Conservation (phyloP, 805 yeast species). For the Starmerella apis region DNA sequence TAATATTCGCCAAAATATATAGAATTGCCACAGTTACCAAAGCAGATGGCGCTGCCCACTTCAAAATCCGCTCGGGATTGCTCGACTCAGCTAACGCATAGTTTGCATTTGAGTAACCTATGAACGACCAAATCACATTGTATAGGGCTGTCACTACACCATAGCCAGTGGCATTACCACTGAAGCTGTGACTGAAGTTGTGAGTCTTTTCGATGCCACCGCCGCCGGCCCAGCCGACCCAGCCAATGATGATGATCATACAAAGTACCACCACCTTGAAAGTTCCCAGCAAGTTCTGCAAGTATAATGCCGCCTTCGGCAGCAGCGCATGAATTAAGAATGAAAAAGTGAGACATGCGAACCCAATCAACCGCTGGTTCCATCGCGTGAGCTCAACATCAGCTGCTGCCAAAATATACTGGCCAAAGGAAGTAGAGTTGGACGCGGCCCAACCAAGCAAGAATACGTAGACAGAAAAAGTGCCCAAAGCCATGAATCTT, state of each 20-base stretch:
- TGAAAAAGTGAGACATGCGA: constrained; percentile 62
- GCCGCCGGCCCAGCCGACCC: constrained; percentile 70
- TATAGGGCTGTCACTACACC: constrained; percentile 56
- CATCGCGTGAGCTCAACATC: constrained; percentile 37
- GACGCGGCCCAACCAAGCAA: constrained; percentile 81
- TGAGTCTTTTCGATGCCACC: constrained; percentile 43
- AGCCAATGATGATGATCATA: constrained; percentile 65
- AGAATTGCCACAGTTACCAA: constrained; percentile 49
- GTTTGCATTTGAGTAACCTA: constrained; percentile 75
- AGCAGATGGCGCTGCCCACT: constrained; percentile 66
- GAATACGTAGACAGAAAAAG: constrained; percentile 61
- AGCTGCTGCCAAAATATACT: constrained; percentile 51
- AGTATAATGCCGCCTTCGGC: constrained; percentile 54
- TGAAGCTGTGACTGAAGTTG: constrained; percentile 51
- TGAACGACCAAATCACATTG: constrained; percentile 75
- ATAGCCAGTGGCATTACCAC: constrained; percentile 30
- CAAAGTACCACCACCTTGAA: constrained; percentile 63
- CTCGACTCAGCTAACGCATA: constrained; percentile 72
- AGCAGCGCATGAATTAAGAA: constrained; percentile 51
- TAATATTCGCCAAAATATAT: constrained; percentile 66
- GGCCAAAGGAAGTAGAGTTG: constrained; percentile 70
- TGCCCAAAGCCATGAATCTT: constrained; percentile 51
- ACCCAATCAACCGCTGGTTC: constrained; percentile 68
- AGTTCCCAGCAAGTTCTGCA: constrained; percentile 57
- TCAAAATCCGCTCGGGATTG: constrained; percentile 60